These are phyloP conservation scores for Cenococcum geophilum DNA, from an alignment of 495 filamentous ascomycete species.

Conservation along the genomic window DNA sequence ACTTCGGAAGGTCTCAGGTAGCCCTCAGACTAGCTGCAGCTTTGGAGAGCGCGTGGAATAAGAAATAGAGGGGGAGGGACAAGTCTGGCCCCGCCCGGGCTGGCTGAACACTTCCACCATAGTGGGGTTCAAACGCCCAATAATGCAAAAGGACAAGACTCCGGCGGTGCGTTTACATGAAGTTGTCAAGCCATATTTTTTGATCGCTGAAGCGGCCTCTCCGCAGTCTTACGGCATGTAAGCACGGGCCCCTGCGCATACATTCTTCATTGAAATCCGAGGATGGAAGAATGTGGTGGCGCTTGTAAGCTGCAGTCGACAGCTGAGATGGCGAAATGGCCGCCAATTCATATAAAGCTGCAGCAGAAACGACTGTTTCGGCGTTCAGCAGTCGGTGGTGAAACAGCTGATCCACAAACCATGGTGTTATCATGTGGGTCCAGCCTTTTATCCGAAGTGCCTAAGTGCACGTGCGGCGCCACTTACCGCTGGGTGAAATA, in stretches of 20 bases:
- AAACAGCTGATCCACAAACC: too few relatives aligned
- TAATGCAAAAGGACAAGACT: not conserved
- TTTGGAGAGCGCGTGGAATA: not conserved
- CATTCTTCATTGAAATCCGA: too few relatives aligned
- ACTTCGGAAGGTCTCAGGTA: not conserved
- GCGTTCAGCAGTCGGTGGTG: too few relatives aligned
- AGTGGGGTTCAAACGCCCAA: not conserved
- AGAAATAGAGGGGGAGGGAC: not conserved
- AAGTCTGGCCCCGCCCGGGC: not conserved
- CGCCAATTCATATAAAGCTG: too few relatives aligned
- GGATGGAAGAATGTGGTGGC: too few relatives aligned
- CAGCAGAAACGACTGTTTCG: too few relatives aligned
- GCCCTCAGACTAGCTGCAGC: not conserved
- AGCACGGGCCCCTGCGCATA: not conserved
- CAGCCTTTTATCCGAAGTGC: too few relatives aligned
- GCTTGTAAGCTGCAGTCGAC: too few relatives aligned
- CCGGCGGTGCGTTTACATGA: not conserved
- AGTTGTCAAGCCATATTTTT: not conserved
- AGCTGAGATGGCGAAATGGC: too few relatives aligned
- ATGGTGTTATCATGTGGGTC: too few relatives aligned
- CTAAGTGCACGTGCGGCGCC: too few relatives aligned
- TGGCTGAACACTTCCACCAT: not conserved
- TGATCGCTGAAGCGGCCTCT: not conserved
- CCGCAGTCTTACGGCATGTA: not conserved
- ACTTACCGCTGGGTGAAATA: too few relatives aligned